Percentiles rank a stretch among this genome's conserved stretches.
Evolutionary conservation across 2,329 filamentous ascomycete genomes (phyloP).

Genomic region (Zymoseptoria ardabiliae): DNA sequence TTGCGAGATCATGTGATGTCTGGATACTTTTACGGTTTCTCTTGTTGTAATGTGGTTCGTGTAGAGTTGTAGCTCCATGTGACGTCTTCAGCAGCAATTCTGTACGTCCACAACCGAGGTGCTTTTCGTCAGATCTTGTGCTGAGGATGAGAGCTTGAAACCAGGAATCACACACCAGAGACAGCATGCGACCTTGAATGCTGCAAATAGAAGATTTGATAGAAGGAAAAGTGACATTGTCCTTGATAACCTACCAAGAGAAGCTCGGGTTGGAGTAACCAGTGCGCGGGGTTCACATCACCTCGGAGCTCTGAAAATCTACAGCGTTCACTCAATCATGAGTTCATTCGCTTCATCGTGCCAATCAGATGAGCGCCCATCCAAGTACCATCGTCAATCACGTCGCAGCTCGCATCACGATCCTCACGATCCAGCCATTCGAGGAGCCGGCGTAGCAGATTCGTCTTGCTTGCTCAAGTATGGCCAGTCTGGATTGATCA

Average conservation of each 20-base stretch:
- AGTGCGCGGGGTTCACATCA: neutral
- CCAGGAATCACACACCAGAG: neutral
- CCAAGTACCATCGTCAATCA: neutral
- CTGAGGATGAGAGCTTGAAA: neutral
- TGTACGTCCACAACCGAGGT: neutral
- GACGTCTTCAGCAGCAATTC: neutral
- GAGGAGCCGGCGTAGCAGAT: neutral
- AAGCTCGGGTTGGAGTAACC: neutral
- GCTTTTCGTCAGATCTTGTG: neutral
- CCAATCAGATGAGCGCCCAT: neutral
- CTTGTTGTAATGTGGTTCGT: neutral
- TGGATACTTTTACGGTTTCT: neutral
- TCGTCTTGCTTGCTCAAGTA: conserved; percentile 15
- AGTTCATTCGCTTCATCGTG: neutral
- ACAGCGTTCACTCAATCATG: neutral
- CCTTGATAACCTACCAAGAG: neutral
- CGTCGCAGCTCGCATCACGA: conserved; percentile 1
- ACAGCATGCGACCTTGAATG: neutral
- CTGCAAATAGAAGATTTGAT: neutral
- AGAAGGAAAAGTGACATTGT: neutral
- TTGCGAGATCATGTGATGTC: neutral
- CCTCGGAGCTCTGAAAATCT: neutral
- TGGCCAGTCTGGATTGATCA: conserved; percentile 28
- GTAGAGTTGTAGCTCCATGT: neutral
- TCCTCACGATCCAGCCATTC: neutral